phyloP scores from a whole-genome alignment of 1,284 basidiomycete species.

The Ceratobasidium sp. region DNA sequence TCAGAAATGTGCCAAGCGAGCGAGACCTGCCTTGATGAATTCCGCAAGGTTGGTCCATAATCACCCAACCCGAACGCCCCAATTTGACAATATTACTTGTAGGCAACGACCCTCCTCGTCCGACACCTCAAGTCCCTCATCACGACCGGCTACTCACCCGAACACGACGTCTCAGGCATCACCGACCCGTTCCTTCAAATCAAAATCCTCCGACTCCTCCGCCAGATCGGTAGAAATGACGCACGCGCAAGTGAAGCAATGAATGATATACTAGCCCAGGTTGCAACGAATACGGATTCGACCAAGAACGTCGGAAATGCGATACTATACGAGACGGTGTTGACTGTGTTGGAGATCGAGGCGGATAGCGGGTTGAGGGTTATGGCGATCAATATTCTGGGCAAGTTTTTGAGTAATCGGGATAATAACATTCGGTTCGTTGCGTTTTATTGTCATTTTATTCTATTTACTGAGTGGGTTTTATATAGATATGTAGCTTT shows the following conservation, averaged over 20 bases:
- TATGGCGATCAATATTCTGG: slow-evolving; percentile 99
- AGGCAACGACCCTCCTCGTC: slow-evolving; percentile 94
- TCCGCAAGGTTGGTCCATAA: slow-evolving; percentile 77
- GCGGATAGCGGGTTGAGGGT: slow-evolving; percentile 95
- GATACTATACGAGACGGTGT: slow-evolving; percentile 97
- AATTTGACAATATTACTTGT: too few species aligned
- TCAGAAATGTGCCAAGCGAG: slow-evolving; percentile 94
- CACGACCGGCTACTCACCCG: slow-evolving; percentile 97
- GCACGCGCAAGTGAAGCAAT: slow-evolving; percentile 91
- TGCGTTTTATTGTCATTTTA: slow-evolving; percentile 14
- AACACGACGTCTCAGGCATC: slow-evolving; percentile 99
- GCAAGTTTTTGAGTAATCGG: slow-evolving; percentile 97
- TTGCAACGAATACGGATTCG: slow-evolving; percentile 98
- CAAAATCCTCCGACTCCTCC: slow-evolving; percentile 94
- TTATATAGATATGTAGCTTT: slow-evolving; percentile 90
- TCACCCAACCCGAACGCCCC: not conserved
- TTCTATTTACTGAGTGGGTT: not conserved
- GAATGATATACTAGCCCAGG: slow-evolving; percentile 99
- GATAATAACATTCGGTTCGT: slow-evolving; percentile 98
- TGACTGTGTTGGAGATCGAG: slow-evolving; percentile 98
- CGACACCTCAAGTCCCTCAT: slow-evolving; percentile 95
- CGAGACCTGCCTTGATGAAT: slow-evolving; percentile 80
- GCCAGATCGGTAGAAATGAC: slow-evolving; percentile 89
- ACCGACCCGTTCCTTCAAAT: slow-evolving; percentile 99
- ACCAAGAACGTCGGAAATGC: slow-evolving; percentile 99